phyloP scores from a whole-genome alignment of 2,329 filamentous ascomycete species.

The Beauveria sp. region DNA sequence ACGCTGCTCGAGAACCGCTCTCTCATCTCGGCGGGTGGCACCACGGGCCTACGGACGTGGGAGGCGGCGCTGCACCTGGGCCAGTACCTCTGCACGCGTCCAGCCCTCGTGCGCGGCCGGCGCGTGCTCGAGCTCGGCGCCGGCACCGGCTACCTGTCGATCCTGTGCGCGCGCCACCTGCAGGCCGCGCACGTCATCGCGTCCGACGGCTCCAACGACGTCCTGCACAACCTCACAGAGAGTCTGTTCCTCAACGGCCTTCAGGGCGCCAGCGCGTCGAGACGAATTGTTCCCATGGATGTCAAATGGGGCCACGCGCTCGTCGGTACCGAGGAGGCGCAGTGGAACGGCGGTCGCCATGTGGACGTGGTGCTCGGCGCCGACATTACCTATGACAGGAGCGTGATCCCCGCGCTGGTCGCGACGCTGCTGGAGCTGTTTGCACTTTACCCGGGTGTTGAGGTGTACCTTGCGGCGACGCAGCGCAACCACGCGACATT shows the following conservation, averaged over 20 bases:
- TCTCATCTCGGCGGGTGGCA: slow-evolving; percentile 62
- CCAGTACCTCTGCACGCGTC: slow-evolving; percentile 52
- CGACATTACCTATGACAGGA: slow-evolving; percentile 69
- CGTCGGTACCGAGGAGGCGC: slow-evolving; percentile 47
- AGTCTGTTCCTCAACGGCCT: slow-evolving; percentile 64
- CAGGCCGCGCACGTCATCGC: slow-evolving; percentile 52
- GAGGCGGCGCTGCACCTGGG: slow-evolving; percentile 71
- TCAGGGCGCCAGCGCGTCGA: slow-evolving; percentile 28
- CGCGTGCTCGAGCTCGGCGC: slow-evolving; percentile 65
- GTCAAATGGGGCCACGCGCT: slow-evolving; percentile 58
- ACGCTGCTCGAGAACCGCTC: slow-evolving; percentile 62
- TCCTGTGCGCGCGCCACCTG: slow-evolving; percentile 64
- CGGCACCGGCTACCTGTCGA: slow-evolving; percentile 68
- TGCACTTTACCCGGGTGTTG: slow-evolving; percentile 43
- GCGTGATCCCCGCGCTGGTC: slow-evolving; percentile 55
- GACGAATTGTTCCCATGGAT: slow-evolving; percentile 40
- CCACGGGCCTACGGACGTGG: slow-evolving; percentile 74
- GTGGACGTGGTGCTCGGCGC: slow-evolving; percentile 65
- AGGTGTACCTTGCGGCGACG: slow-evolving; percentile 61
- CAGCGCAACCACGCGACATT: slow-evolving; percentile 66
- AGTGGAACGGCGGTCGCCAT: slow-evolving; percentile 38
- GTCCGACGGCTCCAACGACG: slow-evolving; percentile 68
- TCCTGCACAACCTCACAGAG: slow-evolving; percentile 58
- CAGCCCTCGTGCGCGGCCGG: slow-evolving; percentile 41
- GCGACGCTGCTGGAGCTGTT: slow-evolving; percentile 58